phyloP scores from a whole-genome alignment of 176 grass and related monocot species.

The Neostapfia colusana region DNA sequence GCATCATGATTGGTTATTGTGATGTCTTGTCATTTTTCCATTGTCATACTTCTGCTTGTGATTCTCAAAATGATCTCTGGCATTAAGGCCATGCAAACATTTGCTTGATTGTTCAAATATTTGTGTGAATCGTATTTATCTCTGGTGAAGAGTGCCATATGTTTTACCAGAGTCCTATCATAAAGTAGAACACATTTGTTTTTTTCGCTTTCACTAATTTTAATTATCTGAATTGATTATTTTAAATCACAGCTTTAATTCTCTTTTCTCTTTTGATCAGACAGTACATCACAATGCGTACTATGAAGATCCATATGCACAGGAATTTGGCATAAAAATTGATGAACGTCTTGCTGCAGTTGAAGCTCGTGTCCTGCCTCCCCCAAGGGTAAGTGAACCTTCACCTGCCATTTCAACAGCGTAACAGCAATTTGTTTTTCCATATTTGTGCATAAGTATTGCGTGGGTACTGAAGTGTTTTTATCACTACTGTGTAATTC shows the following conservation, averaged over 20 bases:
- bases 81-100: neutral
- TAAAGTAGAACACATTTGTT: neutral
- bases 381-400: slow-evolving; percentile 63
- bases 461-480: neutral
- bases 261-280: slow-evolving; percentile 36
- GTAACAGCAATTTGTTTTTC: slow-evolving; percentile 2
- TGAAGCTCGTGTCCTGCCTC: slow-evolving; percentile 88
- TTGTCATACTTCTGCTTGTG: neutral
- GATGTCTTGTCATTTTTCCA: neutral
- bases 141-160: neutral
- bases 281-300: slow-evolving; percentile 96
- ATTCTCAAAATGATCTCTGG: neutral
- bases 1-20: neutral
- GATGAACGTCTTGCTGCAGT: slow-evolving; percentile 77
- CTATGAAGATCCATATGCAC: slow-evolving; percentile 83
- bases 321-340: slow-evolving; percentile 93
- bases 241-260: slow-evolving; percentile 13
- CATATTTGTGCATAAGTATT: slow-evolving; percentile 16
- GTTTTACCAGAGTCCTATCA: slow-evolving; percentile 3
- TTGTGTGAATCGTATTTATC: neutral
- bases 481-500: slow-evolving; percentile 21
- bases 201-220: slow-evolving; percentile 10
- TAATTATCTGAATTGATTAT: slow-evolving; percentile 1
- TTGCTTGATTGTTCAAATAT: neutral
- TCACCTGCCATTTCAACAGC: slow-evolving; percentile 20